A percentile compares a stretch with the other conserved stretches of the same genome.
Evolutionary conservation across 208 protist genomes (phyloP).

Genomic region (Leishmania mexicana): DNA sequence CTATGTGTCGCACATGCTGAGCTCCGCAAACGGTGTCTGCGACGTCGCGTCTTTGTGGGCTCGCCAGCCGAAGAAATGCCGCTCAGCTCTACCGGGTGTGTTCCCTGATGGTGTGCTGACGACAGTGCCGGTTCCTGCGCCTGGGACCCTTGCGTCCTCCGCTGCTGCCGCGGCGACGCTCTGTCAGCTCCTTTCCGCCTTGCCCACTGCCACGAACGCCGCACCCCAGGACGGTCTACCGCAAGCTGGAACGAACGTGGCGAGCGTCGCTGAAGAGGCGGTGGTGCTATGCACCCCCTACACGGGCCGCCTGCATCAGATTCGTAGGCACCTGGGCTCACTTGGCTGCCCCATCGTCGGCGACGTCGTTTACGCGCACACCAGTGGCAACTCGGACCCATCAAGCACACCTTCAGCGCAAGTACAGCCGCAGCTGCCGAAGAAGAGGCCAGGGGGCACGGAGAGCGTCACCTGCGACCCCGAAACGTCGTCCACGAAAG

Average conservation of each 20-base stretch:
- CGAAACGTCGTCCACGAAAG: neutral
- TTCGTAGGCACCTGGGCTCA: conserved; percentile 81
- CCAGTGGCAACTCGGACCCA: neutral
- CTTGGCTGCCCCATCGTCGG: conserved; percentile 86
- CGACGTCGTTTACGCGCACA: conserved; percentile 42
- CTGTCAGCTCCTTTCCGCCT: conserved; percentile 8
- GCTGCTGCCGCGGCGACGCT: conserved; percentile 23
- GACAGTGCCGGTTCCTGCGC: conserved; percentile 1
- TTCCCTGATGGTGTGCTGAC: conserved; percentile 25
- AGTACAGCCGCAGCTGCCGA: neutral
- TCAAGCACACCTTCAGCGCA: neutral
- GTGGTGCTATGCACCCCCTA: conserved; percentile 88
- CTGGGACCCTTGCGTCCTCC: neutral
- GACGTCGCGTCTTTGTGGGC: neutral
- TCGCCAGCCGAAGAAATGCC: neutral
- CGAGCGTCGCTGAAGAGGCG: conserved; percentile 3
- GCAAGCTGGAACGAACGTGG: neutral
- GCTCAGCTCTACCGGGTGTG: neutral
- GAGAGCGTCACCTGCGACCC: neutral
- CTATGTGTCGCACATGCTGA: neutral
- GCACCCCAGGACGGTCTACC: neutral
- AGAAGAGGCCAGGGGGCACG: neutral
- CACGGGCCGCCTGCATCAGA: conserved; percentile 93
- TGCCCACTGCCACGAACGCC: neutral
- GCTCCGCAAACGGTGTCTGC: neutral